phyloP scores from a whole-genome alignment of 257 asterid species.

The Paraleonurus japonicus region DNA sequence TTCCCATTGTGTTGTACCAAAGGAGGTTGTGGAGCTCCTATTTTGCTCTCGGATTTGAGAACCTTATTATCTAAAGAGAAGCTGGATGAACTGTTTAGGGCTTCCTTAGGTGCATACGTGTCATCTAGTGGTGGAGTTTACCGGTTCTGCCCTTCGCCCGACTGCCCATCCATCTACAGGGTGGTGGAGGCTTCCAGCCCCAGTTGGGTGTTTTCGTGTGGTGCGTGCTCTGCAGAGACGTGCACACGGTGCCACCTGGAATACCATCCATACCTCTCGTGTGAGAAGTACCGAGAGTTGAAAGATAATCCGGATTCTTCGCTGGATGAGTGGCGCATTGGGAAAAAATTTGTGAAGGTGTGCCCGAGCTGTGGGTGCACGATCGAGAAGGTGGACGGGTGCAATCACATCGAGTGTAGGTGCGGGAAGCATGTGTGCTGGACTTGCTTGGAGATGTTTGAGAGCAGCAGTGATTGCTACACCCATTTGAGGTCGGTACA shows the following conservation, averaged over 20 bases:
- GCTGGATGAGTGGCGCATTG: slow-evolving; percentile 71
- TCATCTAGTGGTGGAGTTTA: slow-evolving; percentile 60
- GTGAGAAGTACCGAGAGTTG: slow-evolving; percentile 64
- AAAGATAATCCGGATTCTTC: slow-evolving; percentile 80
- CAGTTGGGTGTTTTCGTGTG: slow-evolving; percentile 51
- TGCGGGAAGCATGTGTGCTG: slow-evolving; percentile 91
- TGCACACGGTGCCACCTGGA: slow-evolving; percentile 89
- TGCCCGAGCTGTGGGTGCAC: slow-evolving; percentile 76
- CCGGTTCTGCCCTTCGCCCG: slow-evolving; percentile 93
- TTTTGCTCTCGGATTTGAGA: slow-evolving; percentile 64
- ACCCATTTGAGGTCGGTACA: slow-evolving; percentile 69
- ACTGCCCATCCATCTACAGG: slow-evolving; percentile 78
- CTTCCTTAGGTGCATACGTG: slow-evolving; percentile 69
- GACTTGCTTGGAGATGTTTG: slow-evolving; percentile 66
- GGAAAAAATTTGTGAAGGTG: slow-evolving; percentile 66
- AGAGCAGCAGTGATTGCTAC: slow-evolving; percentile 60
- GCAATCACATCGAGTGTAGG: slow-evolving; percentile 80
- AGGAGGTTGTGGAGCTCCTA: slow-evolving; percentile 47
- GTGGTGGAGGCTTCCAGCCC: slow-evolving; percentile 36
- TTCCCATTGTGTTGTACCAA: slow-evolving; percentile 64
- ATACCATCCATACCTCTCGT: slow-evolving; percentile 63
- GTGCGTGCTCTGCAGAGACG: slow-evolving; percentile 76
- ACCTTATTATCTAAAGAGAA: slow-evolving; percentile 52
- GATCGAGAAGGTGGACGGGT: slow-evolving; percentile 90
- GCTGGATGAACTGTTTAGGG: slow-evolving; percentile 78